Percentiles rank a stretch among this genome's conserved stretches.
Evolutionary conservation across 306 rosid species (phyloP).

Genomic region (Prunus mume): DNA sequence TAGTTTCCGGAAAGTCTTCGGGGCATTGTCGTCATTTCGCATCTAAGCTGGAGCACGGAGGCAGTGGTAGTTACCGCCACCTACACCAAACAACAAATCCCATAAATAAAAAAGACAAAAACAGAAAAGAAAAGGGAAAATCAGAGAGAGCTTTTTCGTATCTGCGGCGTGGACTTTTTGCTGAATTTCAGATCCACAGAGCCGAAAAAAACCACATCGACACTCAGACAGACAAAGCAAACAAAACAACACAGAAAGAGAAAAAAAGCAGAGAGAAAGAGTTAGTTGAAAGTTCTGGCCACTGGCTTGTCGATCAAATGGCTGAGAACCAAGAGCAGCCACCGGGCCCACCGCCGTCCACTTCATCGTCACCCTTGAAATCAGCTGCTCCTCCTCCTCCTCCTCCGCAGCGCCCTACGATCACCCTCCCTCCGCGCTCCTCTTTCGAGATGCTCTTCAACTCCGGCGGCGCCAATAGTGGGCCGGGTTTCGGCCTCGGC

Average conservation of each 20-base stretch:
- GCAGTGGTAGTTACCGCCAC: too few species aligned
- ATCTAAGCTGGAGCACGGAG: too few species aligned
- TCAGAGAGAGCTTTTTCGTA: constrained; percentile 5
- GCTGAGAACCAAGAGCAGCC: constrained; percentile 31
- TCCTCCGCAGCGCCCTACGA: constrained; percentile 39
- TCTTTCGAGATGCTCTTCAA: constrained; percentile 54
- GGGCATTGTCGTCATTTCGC: too few species aligned
- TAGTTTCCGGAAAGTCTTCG: too few species aligned
- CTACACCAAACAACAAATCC: neutral
- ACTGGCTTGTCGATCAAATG: constrained; percentile 35
- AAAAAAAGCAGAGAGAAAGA: neutral
- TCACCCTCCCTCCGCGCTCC: constrained; percentile 58
- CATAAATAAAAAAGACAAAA: neutral
- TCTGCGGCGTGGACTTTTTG: constrained; percentile 64
- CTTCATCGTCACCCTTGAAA: constrained; percentile 32
- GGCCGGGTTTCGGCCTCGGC: constrained; percentile 31
- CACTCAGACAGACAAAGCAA: neutral
- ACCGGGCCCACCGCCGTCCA: constrained; percentile 10
- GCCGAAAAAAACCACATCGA: neutral
- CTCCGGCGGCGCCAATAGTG: constrained; percentile 18
- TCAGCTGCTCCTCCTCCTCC: constrained; percentile 16
- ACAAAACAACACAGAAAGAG: neutral
- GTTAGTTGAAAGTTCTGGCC: neutral
- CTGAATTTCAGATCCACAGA: constrained; percentile 49
- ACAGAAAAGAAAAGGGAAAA: neutral